Percentiles rank a stretch among this genome's conserved stretches.
Conservation (phyloP, 208 protist species). For the Leishmania mexicana region DNA sequence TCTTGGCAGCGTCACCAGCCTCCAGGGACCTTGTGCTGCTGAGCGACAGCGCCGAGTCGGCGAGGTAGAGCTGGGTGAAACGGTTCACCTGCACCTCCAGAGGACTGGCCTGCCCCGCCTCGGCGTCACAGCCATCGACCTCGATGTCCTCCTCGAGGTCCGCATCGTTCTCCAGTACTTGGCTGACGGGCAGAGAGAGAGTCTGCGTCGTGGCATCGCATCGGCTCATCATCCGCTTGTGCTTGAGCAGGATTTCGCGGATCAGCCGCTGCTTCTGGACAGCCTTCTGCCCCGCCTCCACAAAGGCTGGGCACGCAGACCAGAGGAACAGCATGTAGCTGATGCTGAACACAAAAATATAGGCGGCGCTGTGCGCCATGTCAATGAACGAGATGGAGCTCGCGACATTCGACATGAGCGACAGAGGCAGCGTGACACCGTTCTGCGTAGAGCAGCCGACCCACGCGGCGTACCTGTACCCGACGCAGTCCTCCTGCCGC, state of each 20-base stretch:
- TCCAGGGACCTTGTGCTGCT: background rate
- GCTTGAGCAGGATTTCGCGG: constrained; percentile 54
- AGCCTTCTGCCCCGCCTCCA: constrained; percentile 57
- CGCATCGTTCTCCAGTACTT: background rate
- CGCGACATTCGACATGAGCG: constrained; percentile 65
- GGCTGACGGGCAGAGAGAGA: constrained; percentile 12
- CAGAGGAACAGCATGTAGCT: constrained; percentile 55
- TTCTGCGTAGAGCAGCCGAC: constrained; percentile 77
- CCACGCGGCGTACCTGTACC: constrained; percentile 56
- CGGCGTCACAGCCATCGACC: background rate
- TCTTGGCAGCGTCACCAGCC: background rate
- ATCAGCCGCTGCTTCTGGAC: constrained; percentile 53
- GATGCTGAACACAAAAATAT: constrained; percentile 83
- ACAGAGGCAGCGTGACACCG: constrained; percentile 77
- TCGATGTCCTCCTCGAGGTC: background rate
- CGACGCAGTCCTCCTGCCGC: constrained; percentile 60
- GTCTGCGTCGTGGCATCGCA: constrained; percentile 76
- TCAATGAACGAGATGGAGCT: constrained; percentile 62
- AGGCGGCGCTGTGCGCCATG: constrained; percentile 48
- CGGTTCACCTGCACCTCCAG: constrained; percentile 5
- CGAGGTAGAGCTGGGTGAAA: background rate
- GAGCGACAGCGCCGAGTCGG: background rate
- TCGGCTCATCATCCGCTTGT: constrained; percentile 40
- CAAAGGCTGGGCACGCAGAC: constrained; percentile 54
- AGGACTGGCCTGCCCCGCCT: no score